phyloP scores from a whole-genome alignment of 108 stramenopile species.

The Nitzschia sp. region DNA sequence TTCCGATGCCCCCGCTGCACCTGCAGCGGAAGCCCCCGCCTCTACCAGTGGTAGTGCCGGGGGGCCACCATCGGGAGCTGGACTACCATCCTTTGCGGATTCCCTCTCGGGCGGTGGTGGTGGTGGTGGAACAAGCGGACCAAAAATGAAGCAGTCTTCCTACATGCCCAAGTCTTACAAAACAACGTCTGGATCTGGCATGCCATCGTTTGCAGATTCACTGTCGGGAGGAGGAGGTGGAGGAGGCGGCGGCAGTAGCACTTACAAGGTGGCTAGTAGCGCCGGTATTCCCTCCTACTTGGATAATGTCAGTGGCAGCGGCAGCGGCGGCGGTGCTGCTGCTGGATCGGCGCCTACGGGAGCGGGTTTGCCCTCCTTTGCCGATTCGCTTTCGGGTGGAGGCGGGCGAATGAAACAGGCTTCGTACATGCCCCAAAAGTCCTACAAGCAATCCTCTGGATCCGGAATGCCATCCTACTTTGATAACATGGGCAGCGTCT shows the following conservation, averaged over 20 bases:
- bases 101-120: not conserved
- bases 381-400: not conserved
- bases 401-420: not conserved
- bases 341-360: not conserved
- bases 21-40: not conserved
- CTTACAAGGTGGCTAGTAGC: not conserved
- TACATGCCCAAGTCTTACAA: slow-evolving; percentile 7
- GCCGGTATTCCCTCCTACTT: not conserved
- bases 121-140: too few species aligned
- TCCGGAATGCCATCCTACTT: slow-evolving; percentile 5
- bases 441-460: not conserved
- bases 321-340: not conserved
- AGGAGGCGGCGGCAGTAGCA: not conserved
- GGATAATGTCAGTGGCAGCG: not conserved
- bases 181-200: not conserved
- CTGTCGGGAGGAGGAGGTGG: not conserved
- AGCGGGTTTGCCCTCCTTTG: not conserved
- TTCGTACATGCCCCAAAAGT: not conserved
- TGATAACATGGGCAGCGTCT: not conserved
- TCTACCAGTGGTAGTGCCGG: too few species aligned
- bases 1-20: too few species aligned
- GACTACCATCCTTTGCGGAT: not conserved
- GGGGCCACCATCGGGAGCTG: too few species aligned
- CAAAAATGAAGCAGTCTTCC: not conserved
- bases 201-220: not conserved